Evolutionary conservation across 192 early-diverging fungal species (phyloP).

Genomic region (Entrophospora sp.): DNA sequence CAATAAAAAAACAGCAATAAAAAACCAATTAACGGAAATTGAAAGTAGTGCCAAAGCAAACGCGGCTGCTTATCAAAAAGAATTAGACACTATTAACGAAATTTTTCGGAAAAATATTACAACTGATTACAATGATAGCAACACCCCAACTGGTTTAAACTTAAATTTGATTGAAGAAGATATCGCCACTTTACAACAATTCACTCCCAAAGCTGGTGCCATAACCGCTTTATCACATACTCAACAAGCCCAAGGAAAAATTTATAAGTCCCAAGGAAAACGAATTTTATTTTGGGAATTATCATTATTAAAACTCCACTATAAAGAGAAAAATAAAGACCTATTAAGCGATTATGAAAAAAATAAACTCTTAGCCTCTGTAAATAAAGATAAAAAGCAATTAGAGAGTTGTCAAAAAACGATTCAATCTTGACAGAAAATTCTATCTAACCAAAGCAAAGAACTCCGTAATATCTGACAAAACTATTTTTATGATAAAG

Average conservation of each 20-base stretch:
- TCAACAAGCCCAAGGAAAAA: too few relatives aligned
- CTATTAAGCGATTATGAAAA: too few relatives aligned
- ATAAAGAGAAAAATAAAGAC: too few relatives aligned
- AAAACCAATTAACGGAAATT: not conserved
- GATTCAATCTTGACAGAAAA: too few relatives aligned
- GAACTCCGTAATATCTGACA: not conserved
- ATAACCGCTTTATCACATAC: too few relatives aligned
- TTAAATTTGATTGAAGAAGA: not conserved
- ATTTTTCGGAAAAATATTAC: not conserved
- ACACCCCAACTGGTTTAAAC: not conserved
- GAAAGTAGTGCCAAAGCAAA: not conserved
- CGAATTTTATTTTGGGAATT: too few relatives aligned
- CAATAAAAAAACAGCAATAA: not conserved
- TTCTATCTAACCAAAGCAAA: too few relatives aligned
- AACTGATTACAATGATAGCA: not conserved
- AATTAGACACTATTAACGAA: not conserved
- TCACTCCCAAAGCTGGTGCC: not conserved
- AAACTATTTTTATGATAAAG: not conserved
- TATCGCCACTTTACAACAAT: not conserved
- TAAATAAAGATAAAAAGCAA: too few relatives aligned
- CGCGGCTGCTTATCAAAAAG: not conserved
- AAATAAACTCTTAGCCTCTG: too few relatives aligned
- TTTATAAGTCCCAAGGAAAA: too few relatives aligned
- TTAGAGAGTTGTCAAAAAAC: too few relatives aligned
- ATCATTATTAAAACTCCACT: too few relatives aligned